Evolutionary conservation across 352 stramenopile genomes (phyloP).

Genomic region (Pythium aristosporum): DNA sequence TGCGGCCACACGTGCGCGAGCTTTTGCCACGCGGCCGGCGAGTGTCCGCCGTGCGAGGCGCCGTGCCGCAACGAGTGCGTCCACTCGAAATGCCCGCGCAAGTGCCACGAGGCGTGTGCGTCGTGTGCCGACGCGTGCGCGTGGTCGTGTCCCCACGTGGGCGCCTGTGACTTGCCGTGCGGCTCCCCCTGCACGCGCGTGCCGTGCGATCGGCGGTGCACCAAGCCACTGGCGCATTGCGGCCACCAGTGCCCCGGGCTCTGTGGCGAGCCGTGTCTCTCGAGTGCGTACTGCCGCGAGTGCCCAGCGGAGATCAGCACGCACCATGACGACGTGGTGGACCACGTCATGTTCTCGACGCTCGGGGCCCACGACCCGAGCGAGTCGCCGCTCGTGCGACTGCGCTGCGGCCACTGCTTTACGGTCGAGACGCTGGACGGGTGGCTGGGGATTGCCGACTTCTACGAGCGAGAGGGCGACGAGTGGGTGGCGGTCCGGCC

Average conservation of each 20-base stretch:
- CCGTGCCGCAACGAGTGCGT: conserved; percentile 53
- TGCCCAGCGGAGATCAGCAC: conserved; percentile 36
- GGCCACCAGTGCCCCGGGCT: conserved; percentile 75
- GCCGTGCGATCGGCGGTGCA: conserved; percentile 52
- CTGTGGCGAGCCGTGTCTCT: conserved; percentile 72
- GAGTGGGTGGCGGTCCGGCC: not conserved
- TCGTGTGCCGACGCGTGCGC: conserved; percentile 70
- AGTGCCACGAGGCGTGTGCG: conserved; percentile 46
- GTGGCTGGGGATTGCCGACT: conserved; percentile 35
- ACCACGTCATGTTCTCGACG: conserved; percentile 59
- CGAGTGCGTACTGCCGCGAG: conserved; percentile 49
- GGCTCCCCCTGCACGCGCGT: conserved; percentile 46
- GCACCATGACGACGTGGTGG: conserved; percentile 43
- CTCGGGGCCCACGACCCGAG: conserved; percentile 55
- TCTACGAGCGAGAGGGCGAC: conserved; percentile 28
- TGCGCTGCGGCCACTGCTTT: conserved; percentile 69
- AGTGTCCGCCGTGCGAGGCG: conserved; percentile 55
- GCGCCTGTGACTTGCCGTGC: conserved; percentile 54
- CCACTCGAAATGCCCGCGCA: conserved; percentile 60
- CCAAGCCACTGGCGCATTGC: conserved; percentile 42
- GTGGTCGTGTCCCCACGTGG: conserved; percentile 69
- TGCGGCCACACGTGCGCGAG: conserved; percentile 63
- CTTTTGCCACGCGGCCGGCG: conserved; percentile 48
- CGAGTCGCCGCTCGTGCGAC: conserved; percentile 62
- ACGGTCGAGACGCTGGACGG: conserved; percentile 76